Evolutionary conservation across 140 eudicot species (phyloP).

Genomic region (Ambrosia hybrid): DNA sequence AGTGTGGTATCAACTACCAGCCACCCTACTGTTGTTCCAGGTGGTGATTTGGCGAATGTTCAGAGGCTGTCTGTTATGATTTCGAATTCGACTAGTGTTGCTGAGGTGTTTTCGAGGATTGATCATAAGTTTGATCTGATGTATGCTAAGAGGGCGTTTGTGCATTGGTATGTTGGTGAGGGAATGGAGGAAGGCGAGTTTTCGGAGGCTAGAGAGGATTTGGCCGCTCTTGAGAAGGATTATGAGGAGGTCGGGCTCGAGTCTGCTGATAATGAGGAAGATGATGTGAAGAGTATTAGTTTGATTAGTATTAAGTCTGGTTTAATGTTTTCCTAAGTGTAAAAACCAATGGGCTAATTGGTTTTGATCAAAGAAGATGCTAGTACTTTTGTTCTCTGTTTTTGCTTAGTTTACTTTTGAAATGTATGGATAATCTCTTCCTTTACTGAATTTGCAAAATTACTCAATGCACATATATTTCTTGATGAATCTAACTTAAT

Average conservation of each 20-base stretch:
- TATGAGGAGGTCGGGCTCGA: conserved; percentile 70
- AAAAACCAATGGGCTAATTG: no score
- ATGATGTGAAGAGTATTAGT: conserved; percentile 22
- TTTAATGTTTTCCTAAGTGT: no score
- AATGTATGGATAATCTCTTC: no score
- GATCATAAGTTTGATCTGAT: conserved; percentile 66
- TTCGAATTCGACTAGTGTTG: conserved; percentile 56
- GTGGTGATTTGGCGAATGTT: conserved; percentile 63
- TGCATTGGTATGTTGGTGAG: conserved; percentile 76
- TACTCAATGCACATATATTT: no score
- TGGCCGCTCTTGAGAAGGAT: conserved; percentile 67
- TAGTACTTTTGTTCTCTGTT: no score
- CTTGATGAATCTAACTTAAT: no score
- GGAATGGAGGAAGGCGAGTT: conserved; percentile 79
- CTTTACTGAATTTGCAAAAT: no score
- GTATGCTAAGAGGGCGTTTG: conserved; percentile 68
- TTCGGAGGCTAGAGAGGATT: conserved; percentile 66
- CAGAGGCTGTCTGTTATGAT: conserved; percentile 68
- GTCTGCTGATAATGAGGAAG: conserved; percentile 53
- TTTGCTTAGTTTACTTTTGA: no score
- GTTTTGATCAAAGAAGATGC: no score
- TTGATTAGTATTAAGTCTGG: no score
- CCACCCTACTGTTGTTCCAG: conserved; percentile 71
- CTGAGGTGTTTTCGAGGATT: conserved; percentile 63
- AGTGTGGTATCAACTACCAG: conserved; percentile 69